Percentiles rank a stretch among this genome's conserved stretches.
Conservation (phyloP, 2,329 filamentous ascomycete species). For the Parafenestella ontariensis region DNA sequence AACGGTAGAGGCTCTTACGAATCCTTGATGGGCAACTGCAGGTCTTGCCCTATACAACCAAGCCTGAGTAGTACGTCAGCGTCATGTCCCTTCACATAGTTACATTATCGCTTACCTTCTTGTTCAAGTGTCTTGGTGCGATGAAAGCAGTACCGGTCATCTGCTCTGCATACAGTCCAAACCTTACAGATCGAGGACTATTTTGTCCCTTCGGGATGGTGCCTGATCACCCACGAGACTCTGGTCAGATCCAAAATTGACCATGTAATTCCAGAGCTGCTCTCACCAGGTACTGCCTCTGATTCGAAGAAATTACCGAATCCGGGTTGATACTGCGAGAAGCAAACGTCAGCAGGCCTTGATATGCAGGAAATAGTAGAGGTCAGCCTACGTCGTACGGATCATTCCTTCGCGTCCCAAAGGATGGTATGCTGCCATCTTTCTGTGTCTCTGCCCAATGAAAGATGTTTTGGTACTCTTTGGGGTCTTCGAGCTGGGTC, state of each 20-base stretch:
- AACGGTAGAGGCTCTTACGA: constrained; percentile 34
- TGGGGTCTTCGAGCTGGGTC: constrained; percentile 40
- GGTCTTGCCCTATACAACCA: constrained; percentile 47
- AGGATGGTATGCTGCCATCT: constrained; percentile 62
- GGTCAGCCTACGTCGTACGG: constrained; percentile 56
- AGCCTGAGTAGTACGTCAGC: constrained; percentile 13
- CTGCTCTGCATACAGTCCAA: constrained; percentile 48
- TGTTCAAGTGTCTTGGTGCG: constrained; percentile 46
- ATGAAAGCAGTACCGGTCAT: constrained; percentile 47
- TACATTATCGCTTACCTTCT: constrained; percentile 28
- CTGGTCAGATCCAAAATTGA: constrained; percentile 18
- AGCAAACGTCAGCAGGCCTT: constrained; percentile 11
- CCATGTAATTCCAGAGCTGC: background rate
- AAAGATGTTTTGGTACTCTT: constrained; percentile 48
- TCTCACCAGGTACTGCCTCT: constrained; percentile 53
- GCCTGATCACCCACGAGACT: constrained; percentile 20
- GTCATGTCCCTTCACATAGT: background rate
- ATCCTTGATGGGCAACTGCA: constrained; percentile 48
- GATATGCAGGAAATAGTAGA: background rate
- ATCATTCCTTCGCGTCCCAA: constrained; percentile 61
- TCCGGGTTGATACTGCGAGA: constrained; percentile 60
- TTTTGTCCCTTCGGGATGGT: constrained; percentile 58
- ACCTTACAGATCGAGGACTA: constrained; percentile 44
- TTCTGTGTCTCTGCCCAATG: constrained; percentile 68
- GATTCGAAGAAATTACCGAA: constrained; percentile 62